Percentiles rank a stretch among this genome's conserved stretches.
These are phyloP conservation scores for Claviceps maximensis DNA, from an alignment of 2,329 filamentous ascomycete genomes.

Conservation along the genomic window DNA sequence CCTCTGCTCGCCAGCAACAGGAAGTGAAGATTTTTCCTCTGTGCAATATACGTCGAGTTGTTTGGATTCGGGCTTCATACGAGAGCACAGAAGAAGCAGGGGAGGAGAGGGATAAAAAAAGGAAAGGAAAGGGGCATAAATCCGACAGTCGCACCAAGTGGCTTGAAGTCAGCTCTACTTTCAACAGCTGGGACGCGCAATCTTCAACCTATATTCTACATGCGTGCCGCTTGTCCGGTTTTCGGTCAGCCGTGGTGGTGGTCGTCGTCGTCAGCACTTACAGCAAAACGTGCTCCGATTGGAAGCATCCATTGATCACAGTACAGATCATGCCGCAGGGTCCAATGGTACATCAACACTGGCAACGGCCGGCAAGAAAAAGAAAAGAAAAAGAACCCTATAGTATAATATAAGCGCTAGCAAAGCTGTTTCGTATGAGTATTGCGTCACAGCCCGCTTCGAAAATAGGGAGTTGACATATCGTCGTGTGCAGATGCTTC, in stretches of 20 bases:
- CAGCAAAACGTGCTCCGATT: not conserved
- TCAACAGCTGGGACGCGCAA: not conserved
- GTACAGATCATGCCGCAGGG: not conserved
- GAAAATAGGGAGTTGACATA: no score
- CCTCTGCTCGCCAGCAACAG: not conserved
- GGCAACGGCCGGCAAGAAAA: no score
- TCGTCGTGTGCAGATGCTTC: no score
- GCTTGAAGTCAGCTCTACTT: not conserved
- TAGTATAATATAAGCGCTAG: not conserved
- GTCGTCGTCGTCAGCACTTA: not conserved
- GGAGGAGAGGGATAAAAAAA: not conserved
- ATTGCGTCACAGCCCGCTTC: not conserved
- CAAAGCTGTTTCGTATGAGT: not conserved
- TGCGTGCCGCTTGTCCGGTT: no score
- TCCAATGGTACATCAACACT: not conserved
- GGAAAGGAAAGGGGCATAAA: not conserved
- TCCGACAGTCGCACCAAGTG: not conserved
- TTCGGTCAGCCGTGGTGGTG: no score
- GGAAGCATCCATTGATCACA: not conserved
- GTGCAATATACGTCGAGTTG: not conserved
- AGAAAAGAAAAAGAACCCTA: no score
- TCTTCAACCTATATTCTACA: no score
- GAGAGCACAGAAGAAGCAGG: no score
- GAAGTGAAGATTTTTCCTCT: not conserved
- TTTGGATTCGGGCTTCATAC: not conserved